These are phyloP conservation scores for Cylindricascospora bacillispora DNA, from an alignment of 1,139 yeast species.

Conservation along the genomic window DNA sequence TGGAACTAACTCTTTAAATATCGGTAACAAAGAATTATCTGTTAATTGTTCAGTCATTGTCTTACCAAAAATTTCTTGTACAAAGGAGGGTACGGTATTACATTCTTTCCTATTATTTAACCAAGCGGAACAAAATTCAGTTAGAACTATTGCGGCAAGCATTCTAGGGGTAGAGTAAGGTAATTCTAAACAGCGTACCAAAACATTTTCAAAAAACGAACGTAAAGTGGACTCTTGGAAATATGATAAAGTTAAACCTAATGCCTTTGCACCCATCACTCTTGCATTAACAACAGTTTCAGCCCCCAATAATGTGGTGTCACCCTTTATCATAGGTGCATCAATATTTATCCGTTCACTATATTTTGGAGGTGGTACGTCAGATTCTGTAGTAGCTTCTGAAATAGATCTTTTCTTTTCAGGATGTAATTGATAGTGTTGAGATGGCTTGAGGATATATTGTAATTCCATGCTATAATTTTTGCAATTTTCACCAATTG, in stretches of 20 bases:
- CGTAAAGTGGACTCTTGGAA: constrained; percentile 33
- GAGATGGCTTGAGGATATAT: constrained; percentile 65
- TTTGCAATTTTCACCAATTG: constrained; percentile 86
- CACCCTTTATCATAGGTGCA: constrained; percentile 86
- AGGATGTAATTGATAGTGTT: constrained; percentile 22
- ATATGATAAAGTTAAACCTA: constrained; percentile 57
- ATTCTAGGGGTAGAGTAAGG: constrained; percentile 75
- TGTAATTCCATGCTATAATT: constrained; percentile 73
- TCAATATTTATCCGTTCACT: constrained; percentile 70
- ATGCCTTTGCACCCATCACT: constrained; percentile 61
- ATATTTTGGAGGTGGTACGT: constrained; percentile 42
- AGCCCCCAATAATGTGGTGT: constrained; percentile 70
- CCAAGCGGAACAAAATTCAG: constrained; percentile 49
- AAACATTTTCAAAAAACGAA: constrained; percentile 28
- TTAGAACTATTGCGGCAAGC: constrained; percentile 53
- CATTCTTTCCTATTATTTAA: constrained; percentile 8
- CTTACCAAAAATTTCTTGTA: constrained; percentile 26
- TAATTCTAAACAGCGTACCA: constrained; percentile 25
- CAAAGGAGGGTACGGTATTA: constrained; percentile 15
- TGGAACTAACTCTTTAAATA: constrained; percentile 78
- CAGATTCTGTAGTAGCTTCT: constrained; percentile 12
- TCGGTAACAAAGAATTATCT: constrained; percentile 36
- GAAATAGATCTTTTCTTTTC: constrained; percentile 24
- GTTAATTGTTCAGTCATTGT: constrained; percentile 33
- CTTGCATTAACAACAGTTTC: constrained; percentile 68